A percentile compares a stretch with the other conserved stretches of the same genome.
Evolutionary conservation across 2,329 filamentous ascomycete species (phyloP).

Genomic region (Colletotrichum euphorbiae): DNA sequence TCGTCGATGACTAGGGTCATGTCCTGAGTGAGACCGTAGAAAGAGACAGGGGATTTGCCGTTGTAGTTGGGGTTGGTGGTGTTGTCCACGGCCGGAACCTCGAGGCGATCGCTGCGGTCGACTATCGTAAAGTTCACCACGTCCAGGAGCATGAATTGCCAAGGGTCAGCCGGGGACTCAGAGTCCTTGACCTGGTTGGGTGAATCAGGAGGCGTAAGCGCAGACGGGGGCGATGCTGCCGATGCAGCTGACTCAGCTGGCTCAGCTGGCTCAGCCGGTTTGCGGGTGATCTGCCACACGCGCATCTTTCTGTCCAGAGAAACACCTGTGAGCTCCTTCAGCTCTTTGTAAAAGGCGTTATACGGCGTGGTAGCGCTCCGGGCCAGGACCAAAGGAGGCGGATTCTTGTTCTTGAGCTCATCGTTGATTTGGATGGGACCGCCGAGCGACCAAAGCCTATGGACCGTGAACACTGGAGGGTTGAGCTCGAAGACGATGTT

Average conservation of each 20-base stretch:
- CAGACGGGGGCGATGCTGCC: constrained; percentile 52
- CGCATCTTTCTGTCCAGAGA: constrained; percentile 79
- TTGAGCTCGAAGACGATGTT: constrained; percentile 87
- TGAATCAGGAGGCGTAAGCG: constrained; percentile 56
- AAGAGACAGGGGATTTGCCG: constrained; percentile 73
- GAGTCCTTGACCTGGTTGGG: constrained; percentile 48
- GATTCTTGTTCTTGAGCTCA: constrained; percentile 69
- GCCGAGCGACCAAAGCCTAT: constrained; percentile 77
- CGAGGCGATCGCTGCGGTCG: constrained; percentile 33
- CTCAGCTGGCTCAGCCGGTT: constrained; percentile 47
- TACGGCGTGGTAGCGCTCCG: constrained; percentile 78
- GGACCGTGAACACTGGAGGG: constrained; percentile 85
- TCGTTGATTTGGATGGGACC: constrained; percentile 69
- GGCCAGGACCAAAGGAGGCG: constrained; percentile 75
- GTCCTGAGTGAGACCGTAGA: constrained; percentile 76
- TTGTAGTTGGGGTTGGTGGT: constrained; percentile 83
- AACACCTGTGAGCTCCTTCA: constrained; percentile 77
- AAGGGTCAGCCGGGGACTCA: constrained; percentile 45
- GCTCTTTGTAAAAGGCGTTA: constrained; percentile 79
- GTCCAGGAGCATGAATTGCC: constrained; percentile 58
- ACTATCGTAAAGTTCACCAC: constrained; percentile 64
- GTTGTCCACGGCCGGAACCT: constrained; percentile 63
- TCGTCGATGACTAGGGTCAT: constrained; percentile 89
- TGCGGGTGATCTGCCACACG: constrained; percentile 74
- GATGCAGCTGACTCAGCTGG: constrained; percentile 48